Evolutionary conservation across 1,284 basidiomycete species (phyloP).

Genomic region (Fomitopsis palustris): DNA sequence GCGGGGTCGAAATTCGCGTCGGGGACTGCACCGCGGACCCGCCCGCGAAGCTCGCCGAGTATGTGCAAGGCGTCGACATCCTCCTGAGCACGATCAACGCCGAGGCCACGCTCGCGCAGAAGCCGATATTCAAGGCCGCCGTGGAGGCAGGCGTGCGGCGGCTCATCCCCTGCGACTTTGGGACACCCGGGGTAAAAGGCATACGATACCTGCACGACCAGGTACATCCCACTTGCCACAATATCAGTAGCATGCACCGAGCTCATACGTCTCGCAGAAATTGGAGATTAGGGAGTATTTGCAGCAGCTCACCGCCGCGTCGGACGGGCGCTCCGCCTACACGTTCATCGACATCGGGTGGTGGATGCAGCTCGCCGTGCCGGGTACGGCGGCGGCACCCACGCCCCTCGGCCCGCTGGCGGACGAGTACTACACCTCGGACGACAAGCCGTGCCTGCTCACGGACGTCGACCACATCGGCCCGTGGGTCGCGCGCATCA

Average conservation of each 20-base stretch:
- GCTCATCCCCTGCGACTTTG: constrained; percentile 18
- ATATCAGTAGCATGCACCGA: background rate
- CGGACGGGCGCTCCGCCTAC: constrained; percentile 3
- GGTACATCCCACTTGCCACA: constrained; percentile 2
- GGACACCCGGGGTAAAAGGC: constrained; percentile 11
- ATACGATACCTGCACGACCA: constrained; percentile 12
- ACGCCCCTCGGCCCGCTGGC: background rate
- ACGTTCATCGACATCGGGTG: constrained; percentile 26
- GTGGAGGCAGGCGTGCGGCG: constrained; percentile 17
- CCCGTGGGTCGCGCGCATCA: constrained; percentile 18
- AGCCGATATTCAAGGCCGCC: constrained; percentile 13
- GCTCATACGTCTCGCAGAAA: constrained; percentile 17
- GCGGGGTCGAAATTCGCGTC: constrained; percentile 15
- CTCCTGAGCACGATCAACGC: constrained; percentile 14
- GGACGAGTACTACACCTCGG: constrained; percentile 9
- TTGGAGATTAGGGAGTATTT: constrained; percentile 15
- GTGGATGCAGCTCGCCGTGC: constrained; percentile 22
- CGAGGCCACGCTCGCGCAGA: constrained; percentile 7
- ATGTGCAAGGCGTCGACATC: constrained; percentile 12
- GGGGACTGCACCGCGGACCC: constrained; percentile 9
- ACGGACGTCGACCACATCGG: constrained; percentile 18
- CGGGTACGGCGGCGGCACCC: background rate
- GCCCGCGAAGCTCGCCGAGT: constrained; percentile 7
- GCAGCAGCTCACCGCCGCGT: constrained; percentile 12
- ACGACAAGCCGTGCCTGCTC: constrained; percentile 12